Conservation (phyloP, 2,329 filamentous ascomycete species). For the Dothideomycetes sp. region DNA sequence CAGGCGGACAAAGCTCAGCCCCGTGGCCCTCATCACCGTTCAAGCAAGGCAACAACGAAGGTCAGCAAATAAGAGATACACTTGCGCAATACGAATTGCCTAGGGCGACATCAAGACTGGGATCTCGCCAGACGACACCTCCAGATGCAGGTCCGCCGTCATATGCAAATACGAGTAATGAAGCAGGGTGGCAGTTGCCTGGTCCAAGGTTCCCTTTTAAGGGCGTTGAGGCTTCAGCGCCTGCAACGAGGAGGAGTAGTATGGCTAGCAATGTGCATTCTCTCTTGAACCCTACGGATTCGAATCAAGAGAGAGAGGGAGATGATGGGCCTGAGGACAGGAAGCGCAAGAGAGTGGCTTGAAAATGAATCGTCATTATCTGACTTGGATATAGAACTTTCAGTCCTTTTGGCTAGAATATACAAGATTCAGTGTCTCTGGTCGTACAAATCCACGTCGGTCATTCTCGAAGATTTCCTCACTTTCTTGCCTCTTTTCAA, state of each 20-base stretch:
- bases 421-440: too few species aligned
- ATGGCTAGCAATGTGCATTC: constrained; percentile 64
- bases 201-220: constrained; percentile 41
- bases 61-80: constrained; percentile 55
- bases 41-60: constrained; percentile 38
- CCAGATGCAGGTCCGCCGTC: constrained; percentile 24
- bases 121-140: constrained; percentile 46
- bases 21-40: constrained; percentile 62
- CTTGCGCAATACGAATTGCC: constrained; percentile 57
- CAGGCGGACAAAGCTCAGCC: constrained; percentile 46
- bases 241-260: constrained; percentile 58
- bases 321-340: constrained; percentile 54
- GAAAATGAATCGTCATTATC: too few species aligned
- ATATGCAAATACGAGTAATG: constrained; percentile 41
- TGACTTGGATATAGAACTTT: not conserved
- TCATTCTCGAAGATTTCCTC: too few species aligned
- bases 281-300: constrained; percentile 58
- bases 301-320: constrained; percentile 47
- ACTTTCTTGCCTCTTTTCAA: too few species aligned
- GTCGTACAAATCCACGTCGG: too few species aligned
- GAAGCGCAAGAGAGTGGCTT: constrained; percentile 51
- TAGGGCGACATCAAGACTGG: constrained; percentile 38
- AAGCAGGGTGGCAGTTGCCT: constrained; percentile 48
- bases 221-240: constrained; percentile 43
- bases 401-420: too few species aligned